Conservation (phyloP, 2,329 filamentous ascomycete genomes). For the Curvularia eragrostidis region DNA sequence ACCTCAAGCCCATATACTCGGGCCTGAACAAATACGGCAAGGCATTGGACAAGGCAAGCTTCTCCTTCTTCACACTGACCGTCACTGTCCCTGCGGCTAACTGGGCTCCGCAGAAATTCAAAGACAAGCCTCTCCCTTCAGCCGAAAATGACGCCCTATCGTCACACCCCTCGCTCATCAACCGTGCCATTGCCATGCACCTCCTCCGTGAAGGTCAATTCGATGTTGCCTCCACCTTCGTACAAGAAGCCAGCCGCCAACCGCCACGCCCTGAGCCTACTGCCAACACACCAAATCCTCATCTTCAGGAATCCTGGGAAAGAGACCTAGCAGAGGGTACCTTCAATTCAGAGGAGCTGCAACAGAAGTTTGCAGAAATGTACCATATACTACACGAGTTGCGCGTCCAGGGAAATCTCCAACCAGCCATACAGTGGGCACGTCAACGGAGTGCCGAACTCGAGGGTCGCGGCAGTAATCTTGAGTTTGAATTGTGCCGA, state of each 20-base stretch:
- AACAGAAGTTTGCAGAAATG: slow-evolving; percentile 85
- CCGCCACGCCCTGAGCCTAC: slow-evolving; percentile 52
- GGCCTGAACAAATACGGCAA: slow-evolving; percentile 85
- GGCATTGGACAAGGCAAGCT: slow-evolving; percentile 76
- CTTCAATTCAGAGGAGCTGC: slow-evolving; percentile 71
- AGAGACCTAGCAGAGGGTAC: slow-evolving; percentile 61
- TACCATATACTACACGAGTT: slow-evolving; percentile 85
- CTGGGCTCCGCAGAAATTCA: slow-evolving; percentile 59
- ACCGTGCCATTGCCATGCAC: slow-evolving; percentile 95
- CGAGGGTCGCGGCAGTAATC: slow-evolving; percentile 83
- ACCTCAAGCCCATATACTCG: slow-evolving; percentile 82
- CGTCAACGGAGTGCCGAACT: slow-evolving; percentile 71
- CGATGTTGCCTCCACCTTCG: slow-evolving; percentile 82
- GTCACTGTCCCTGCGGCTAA: slow-evolving; percentile 15
- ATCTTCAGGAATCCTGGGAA: slow-evolving; percentile 46
- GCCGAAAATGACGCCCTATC: slow-evolving; percentile 82
- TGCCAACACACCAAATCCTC: slow-evolving; percentile 44
- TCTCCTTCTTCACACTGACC: neutral
- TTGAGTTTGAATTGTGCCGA: slow-evolving; percentile 93
- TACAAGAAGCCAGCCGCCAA: slow-evolving; percentile 69
- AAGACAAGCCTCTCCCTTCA: slow-evolving; percentile 70
- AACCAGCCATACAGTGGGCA: slow-evolving; percentile 89
- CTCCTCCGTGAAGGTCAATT: slow-evolving; percentile 94
- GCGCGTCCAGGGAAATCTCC: slow-evolving; percentile 72
- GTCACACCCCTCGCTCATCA: slow-evolving; percentile 77